A percentile compares a stretch with the other conserved stretches of the same genome.
phyloP scores from a whole-genome alignment of 1,284 basidiomycete genomes.

The Anthracocystis walkeri region DNA sequence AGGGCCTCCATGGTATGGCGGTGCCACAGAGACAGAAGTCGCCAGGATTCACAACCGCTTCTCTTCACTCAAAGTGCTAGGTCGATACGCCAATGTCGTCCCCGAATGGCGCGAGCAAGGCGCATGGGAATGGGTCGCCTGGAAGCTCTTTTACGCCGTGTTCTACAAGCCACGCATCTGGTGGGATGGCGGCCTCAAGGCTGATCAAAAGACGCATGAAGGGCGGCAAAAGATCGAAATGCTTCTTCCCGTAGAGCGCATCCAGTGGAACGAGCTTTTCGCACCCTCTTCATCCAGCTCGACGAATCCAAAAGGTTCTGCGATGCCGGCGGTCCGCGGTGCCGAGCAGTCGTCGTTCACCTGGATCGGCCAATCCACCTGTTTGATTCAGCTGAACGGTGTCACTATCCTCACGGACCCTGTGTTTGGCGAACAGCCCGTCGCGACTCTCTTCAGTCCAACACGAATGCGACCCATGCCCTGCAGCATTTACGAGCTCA shows the following conservation, averaged over 20 bases:
- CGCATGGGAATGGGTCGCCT: slow-evolving; percentile 65
- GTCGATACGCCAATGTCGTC: slow-evolving; percentile 71
- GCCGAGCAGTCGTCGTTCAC: slow-evolving; percentile 46
- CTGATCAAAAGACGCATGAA: slow-evolving; percentile 40
- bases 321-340: slow-evolving; percentile 3
- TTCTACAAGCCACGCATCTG: slow-evolving; percentile 56
- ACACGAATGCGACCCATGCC: slow-evolving; percentile 71
- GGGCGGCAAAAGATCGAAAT: slow-evolving; percentile 43
- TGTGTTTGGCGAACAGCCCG: slow-evolving; percentile 71
- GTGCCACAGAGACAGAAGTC: slow-evolving; percentile 65
- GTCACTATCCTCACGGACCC: slow-evolving; percentile 73
- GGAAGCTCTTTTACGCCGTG: slow-evolving; percentile 53
- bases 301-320: not conserved
- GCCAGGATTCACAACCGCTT: slow-evolving; percentile 69
- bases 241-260: slow-evolving; percentile 50
- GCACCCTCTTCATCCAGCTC: not conserved
- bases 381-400: slow-evolving; percentile 72
- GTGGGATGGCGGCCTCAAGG: slow-evolving; percentile 66
- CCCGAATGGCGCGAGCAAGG: slow-evolving; percentile 73
- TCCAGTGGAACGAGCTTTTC: slow-evolving; percentile 51
- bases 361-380: slow-evolving; percentile 62
- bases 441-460: slow-evolving; percentile 70
- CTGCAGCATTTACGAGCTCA: slow-evolving; percentile 70
- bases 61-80: slow-evolving; percentile 54
- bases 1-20: slow-evolving; percentile 50